Evolutionary conservation across 2,329 filamentous ascomycete species (phyloP).

Genomic region (Ophiosphaerella narmari): DNA sequence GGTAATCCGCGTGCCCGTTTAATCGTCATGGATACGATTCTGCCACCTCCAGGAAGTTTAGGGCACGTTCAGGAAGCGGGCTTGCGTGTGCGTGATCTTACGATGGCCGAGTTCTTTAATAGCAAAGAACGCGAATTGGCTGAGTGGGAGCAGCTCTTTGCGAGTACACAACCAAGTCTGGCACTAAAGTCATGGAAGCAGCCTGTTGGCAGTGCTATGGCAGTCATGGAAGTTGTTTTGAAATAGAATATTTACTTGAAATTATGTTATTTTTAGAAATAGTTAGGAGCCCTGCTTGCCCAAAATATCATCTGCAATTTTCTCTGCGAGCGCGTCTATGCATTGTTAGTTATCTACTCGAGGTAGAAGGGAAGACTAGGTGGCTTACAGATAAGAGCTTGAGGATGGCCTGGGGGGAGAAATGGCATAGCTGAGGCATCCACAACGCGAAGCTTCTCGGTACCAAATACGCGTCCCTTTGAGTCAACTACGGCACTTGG

Average conservation of each 20-base stretch:
- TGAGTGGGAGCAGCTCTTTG: not conserved
- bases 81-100: not conserved
- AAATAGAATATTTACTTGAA: not conserved
- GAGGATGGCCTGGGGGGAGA: too few relatives aligned
- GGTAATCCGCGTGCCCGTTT: too few relatives aligned
- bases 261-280: not conserved
- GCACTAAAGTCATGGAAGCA: not conserved
- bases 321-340: too few relatives aligned
- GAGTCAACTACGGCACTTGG: too few relatives aligned
- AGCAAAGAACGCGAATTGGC: not conserved
- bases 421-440: too few relatives aligned
- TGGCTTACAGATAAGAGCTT: too few relatives aligned
- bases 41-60: not conserved
- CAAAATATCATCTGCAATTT: too few relatives aligned
- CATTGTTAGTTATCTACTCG: too few relatives aligned
- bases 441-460: too few relatives aligned
- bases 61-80: not conserved
- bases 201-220: not conserved
- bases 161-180: not conserved
- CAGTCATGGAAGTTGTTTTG: not conserved
- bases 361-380: too few relatives aligned
- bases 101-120: not conserved
- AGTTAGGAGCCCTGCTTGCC: too few relatives aligned
- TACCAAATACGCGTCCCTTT: too few relatives aligned
- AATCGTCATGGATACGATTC: conserved; percentile 1